Conservation (phyloP, 192 early-diverging fungal species). For the Rhizophlyctis rosea region DNA sequence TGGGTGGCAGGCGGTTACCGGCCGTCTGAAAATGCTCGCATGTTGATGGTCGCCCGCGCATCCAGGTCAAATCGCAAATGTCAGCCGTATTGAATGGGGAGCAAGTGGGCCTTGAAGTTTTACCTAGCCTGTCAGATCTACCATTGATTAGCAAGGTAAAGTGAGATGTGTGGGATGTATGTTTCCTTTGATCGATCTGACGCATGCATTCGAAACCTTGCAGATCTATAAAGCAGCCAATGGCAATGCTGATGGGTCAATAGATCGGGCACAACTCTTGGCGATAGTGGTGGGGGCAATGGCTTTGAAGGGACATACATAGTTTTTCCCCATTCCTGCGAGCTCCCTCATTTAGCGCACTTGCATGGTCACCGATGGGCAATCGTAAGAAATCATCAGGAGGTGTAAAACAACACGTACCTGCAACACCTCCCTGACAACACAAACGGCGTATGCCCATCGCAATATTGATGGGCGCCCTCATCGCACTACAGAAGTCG, state of each 20-base stretch:
- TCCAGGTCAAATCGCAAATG: not conserved
- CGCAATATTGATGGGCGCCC: no score
- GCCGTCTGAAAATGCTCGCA: no score
- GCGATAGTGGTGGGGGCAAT: slow-evolving; percentile 29
- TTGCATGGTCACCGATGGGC: no score
- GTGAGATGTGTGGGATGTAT: not conserved
- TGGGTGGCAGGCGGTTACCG: no score
- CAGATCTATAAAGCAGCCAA: slow-evolving; percentile 22
- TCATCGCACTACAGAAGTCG: no score
- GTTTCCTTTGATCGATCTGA: no score
- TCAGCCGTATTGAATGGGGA: slow-evolving; percentile 9
- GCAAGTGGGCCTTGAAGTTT: not conserved
- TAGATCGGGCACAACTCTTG: not conserved
- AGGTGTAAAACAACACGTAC: no score
- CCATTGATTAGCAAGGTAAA: slow-evolving; percentile 19
- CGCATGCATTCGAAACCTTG: not conserved
- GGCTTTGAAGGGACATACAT: slow-evolving; percentile 29
- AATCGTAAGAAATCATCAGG: no score
- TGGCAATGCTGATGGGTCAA: not conserved
- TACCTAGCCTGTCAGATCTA: slow-evolving; percentile 8
- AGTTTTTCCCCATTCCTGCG: no score
- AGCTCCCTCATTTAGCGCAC: no score
- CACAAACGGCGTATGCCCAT: no score
- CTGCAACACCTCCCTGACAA: no score
- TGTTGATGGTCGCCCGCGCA: not conserved